phyloP scores from a whole-genome alignment of 2,329 filamentous ascomycete genomes.

The Cadophora gregata region DNA sequence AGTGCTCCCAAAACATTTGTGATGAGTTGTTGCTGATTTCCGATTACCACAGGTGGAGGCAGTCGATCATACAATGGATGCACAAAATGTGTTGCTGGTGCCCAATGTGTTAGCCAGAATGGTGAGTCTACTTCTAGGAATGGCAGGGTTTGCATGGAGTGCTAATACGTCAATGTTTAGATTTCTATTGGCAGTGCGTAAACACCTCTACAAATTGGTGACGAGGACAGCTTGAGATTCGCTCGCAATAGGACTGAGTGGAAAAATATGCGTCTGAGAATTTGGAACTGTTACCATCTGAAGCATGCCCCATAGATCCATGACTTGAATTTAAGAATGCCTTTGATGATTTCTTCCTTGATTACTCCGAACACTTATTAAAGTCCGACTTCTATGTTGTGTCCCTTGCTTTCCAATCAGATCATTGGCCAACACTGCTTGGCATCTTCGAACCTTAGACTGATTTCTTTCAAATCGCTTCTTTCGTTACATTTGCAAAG shows the following conservation, averaged over 20 bases:
- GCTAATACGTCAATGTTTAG: background rate
- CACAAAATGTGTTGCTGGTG: constrained; percentile 2
- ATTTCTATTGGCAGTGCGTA: constrained; percentile 7
- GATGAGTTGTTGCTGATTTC: background rate
- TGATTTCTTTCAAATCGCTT: no score
- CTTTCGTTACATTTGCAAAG: background rate
- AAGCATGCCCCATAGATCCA: background rate
- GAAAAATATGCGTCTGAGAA: background rate
- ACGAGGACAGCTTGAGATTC: background rate
- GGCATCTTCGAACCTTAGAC: no score
- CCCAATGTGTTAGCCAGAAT: background rate
- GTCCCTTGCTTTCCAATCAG: background rate
- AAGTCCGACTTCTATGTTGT: background rate
- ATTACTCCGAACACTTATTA: background rate
- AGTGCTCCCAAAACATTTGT: background rate
- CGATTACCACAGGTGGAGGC: background rate
- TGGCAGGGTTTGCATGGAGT: background rate
- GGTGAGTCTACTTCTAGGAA: background rate
- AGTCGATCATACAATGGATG: background rate
- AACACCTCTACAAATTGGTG: background rate
- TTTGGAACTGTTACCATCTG: background rate
- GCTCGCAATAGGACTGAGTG: background rate
- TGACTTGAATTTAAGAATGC: background rate
- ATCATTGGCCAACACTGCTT: no score
- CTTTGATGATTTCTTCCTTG: background rate